Conservation (phyloP, 306 rosid genomes). For the Abrus precatorius region DNA sequence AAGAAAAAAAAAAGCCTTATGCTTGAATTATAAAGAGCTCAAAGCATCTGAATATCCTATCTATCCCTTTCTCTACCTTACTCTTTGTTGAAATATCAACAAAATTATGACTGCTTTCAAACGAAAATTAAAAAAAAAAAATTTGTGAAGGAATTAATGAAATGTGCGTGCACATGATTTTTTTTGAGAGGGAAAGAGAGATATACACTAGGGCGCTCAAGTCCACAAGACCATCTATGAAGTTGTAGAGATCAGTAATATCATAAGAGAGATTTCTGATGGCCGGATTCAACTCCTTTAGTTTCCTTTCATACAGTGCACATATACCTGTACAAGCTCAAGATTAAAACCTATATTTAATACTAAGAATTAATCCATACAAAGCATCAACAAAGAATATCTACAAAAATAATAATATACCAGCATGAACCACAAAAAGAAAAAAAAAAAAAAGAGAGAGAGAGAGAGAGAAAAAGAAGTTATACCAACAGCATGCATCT, state of each 20-base stretch:
- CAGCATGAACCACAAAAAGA: not conserved
- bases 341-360: conserved; percentile 42
- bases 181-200: conserved; percentile 53
- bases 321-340: conserved; percentile 77
- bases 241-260: conserved; percentile 90
- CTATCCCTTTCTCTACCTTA: not conserved
- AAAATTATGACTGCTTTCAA: not conserved
- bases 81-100: not conserved
- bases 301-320: conserved; percentile 93
- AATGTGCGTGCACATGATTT: not conserved
- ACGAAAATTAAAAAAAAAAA: conserved; percentile 17
- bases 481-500: not conserved
- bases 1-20: not conserved
- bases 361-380: conserved; percentile 6
- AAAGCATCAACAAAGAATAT: conserved; percentile 33
- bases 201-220: conserved; percentile 95
- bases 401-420: not conserved
- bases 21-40: conserved; percentile 3
- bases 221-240: conserved; percentile 95
- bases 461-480: not conserved
- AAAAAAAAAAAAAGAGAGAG: not conserved
- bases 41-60: conserved; percentile 1
- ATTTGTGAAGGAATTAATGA: conserved; percentile 18
- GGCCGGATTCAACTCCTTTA: conserved; percentile 93
- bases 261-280: conserved; percentile 86